Evolutionary conservation across 345 rosid genomes (phyloP).

Genomic region (Gossypium arboreum): DNA sequence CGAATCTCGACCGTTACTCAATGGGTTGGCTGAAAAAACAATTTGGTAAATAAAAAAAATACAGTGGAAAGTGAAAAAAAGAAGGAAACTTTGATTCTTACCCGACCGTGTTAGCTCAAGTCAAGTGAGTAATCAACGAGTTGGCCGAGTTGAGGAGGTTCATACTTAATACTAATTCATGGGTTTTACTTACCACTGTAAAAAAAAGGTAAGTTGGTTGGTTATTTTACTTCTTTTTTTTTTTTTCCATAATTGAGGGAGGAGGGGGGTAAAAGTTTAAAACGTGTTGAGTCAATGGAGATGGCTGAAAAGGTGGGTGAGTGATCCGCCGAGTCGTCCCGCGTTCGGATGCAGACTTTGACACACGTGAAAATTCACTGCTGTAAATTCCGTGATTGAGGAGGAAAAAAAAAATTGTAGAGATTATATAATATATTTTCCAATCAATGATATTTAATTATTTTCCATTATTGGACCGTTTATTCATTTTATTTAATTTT

Average conservation of each 20-base stretch:
- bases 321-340: conserved; percentile 4
- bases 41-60: neutral
- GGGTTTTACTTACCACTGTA: neutral
- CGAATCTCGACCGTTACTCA: conserved; percentile 8
- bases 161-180: neutral
- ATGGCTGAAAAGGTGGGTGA: conserved; percentile 1
- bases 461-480: neutral
- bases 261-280: neutral
- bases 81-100: neutral
- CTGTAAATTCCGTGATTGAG: neutral
- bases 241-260: neutral
- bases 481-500: neutral
- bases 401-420: neutral
- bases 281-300: neutral
- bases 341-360: neutral
- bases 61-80: neutral
- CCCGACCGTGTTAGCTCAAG: neutral
- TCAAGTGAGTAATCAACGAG: neutral
- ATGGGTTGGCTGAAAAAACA: neutral
- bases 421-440: neutral
- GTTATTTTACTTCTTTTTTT: neutral
- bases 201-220: conserved; percentile 1
- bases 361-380: neutral
- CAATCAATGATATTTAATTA: neutral
- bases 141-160: neutral